Base-by-base conservation (phyloP, 768 basidiomycete species). In the Daedalea quercina region DNA sequence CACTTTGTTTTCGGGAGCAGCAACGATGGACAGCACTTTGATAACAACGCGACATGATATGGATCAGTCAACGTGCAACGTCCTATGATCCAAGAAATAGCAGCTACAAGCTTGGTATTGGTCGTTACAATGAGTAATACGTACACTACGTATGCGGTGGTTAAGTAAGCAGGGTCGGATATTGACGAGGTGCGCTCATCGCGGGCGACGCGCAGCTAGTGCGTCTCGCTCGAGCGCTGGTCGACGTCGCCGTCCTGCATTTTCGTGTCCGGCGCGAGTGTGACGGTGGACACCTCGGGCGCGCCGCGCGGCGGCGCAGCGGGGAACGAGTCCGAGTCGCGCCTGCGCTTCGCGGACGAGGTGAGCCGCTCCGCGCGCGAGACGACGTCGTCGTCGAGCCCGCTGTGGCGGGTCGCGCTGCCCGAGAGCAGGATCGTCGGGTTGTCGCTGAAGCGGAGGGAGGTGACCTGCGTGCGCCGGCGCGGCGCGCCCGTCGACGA, bases 361-460 rank as follows among this genome's bases (percentile, higher is more conserved):
- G 37, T 4, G 7, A 17, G 15, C 37, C 6, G 7, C 13, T 40
- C 19, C 7, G 4, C 37, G 37, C 37, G 4, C 40, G 40, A 4
- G 7, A 15, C 40, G 15, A 7, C 44, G 19, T 23, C 44, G 44
- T 13, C 20, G 13, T 42, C 1, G 42, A 12, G 25, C n/a, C 24
- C n/a, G 47, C 15, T 35, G 20, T n/a, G 12, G 15, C 24, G 15
- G 40, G 17, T 26, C 22, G 1, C 12, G 28, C 25, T 35, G 40
- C 15, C 46, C 19, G 47, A 12, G 37, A 59, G 54, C 24, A 55
- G 51, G 49, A 59, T 51, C 40, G 54, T 44, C 19, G 44, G 24
- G 9, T 37, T 19, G 40, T 43, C 44, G 28, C 50, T 7, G 45
- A 59, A 59, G 54, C 52, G 57, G 11, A 59, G 52, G 31, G 54